Base-by-base conservation (phyloP, 805 yeast species). In the Brettanomyces anomalus region DNA sequence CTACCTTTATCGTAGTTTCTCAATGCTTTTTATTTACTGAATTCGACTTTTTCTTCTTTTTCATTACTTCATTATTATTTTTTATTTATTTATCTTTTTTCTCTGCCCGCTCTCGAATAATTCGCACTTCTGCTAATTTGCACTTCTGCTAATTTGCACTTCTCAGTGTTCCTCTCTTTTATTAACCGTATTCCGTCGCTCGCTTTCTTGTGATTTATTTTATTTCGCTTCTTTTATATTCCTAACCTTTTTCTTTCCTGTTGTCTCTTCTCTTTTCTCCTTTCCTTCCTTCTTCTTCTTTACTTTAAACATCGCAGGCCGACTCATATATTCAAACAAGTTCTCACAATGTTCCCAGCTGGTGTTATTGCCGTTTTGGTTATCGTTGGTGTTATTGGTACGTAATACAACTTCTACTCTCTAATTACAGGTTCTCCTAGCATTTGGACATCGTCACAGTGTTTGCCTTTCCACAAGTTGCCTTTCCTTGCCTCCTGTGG, bases 281-380 rank as follows among this genome's bases (percentile, higher is more conserved):
- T 3, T 24, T 24, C 28, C 28, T 24, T 24, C 10, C 10, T 11
- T 7, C 28, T 24, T 24, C 10, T 24, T 24, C 28, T 24, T 7
- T 11, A 11, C 10, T 11, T 24, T 24, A 24, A 24, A 24, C 28
- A 24, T 24, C 28, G 28, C 28, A 24, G 18, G 35, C 13, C 18
- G 18, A 32, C 18, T 32, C 18, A 32, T 32, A 32, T 32, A 32
- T 15, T 32, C 35, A 32, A n/a, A 35, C 16, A 35, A 16, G 19
- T n/a, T 32, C 34, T 32, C 39, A 60, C 57, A 61, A 76, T 76
- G 81, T 66, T 76, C 48, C 81, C 81, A 67, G 67, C 78, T 49
- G 81, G 81, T 70, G 81, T 76, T 70, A 76, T 76, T 65, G 68
- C 76, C 58, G 81, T 76, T 53, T 76, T 76, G 67, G 61, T 65